Base-by-base conservation (phyloP, 2,329 filamentous ascomycete species). In the Lecanicillium sp. region DNA sequence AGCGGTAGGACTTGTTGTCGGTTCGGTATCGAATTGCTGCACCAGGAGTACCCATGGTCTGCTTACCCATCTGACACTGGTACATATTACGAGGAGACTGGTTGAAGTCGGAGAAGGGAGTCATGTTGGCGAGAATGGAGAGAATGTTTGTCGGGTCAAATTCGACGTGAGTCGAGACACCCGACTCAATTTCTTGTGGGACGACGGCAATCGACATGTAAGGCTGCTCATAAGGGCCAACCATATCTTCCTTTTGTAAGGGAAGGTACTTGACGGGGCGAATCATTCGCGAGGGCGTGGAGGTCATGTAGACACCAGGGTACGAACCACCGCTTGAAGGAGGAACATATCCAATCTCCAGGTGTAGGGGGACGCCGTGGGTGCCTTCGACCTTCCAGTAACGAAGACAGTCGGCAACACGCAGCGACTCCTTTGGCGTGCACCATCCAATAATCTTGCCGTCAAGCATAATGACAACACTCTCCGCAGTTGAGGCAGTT, bases 21-120 rank as follows among this genome's bases (percentile, higher is more conserved):
- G 89, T 94, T 56, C 92, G 81, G 64, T 94, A 85, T 42, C 79
- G 75, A 46, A 90, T 69, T 3, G 90, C 84, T 7, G 89, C 85
- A 42, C 84, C 89, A 4, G 90, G 88, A 17, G 92, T 97, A 61
- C 92, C 92, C 92, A 98, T 98, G 1, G 90, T 89, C 68, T 98
- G 92, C 61, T 98, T 98, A 67, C 87, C 88, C 92, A 97, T 97
- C 71, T 97, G 92, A 67, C 89, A 96, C 59, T 94, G 87, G 60
- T 97, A 98, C 90, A 97, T 97, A 65, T 98, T 98, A 74, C 92
- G 76, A 2, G 92, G 92, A 12, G 89, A 96, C 62, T 98, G 92
- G 65, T 98, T 98, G 67, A 95, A 95, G 59, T 98, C 87, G 33
- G 90, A 96, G 65, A 98, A 98, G 4, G 92, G 92, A 0, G 92